These are phyloP conservation scores for Spizellomyces sp. DNA, from an alignment of 192 early-diverging fungal species.

Conservation along the genomic window DNA sequence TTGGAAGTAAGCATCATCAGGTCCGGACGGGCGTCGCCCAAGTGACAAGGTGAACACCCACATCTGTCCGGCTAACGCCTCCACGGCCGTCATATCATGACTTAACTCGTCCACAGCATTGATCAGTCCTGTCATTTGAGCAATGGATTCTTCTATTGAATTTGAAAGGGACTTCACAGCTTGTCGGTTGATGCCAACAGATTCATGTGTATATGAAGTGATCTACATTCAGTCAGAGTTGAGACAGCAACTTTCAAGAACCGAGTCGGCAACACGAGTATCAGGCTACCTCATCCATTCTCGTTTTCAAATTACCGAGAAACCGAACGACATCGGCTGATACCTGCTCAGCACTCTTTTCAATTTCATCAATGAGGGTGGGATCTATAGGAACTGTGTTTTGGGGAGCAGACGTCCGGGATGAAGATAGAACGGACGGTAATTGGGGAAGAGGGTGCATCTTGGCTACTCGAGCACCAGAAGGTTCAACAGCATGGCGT, in stretches of 20 bases:
- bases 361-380: conserved; percentile 41
- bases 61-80: conserved; percentile 36
- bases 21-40: too few species aligned
- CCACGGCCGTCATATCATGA: conserved; percentile 38
- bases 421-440: conserved; percentile 28
- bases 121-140: conserved; percentile 34
- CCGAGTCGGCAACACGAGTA: background rate
- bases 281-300: conserved; percentile 36
- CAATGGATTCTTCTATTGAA: conserved; percentile 16
- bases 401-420: conserved; percentile 12
- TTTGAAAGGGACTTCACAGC: conserved; percentile 20
- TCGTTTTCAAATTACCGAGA: conserved; percentile 14
- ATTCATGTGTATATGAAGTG: conserved; percentile 20
- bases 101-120: conserved; percentile 35
- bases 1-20: too few species aligned
- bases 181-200: conserved; percentile 27
- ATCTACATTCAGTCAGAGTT: conserved; percentile 36
- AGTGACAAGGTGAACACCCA: conserved; percentile 7
- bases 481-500: too few species aligned
- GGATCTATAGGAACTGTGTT: conserved; percentile 47
- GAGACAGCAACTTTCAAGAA: background rate
- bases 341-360: conserved; percentile 25
- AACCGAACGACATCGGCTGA: conserved; percentile 23
- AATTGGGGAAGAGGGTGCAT: conserved; percentile 5
- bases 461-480: background rate